These are phyloP conservation scores for Backusella morwellensis DNA, from an alignment of 192 early-diverging fungal genomes.

Conservation along the genomic window DNA sequence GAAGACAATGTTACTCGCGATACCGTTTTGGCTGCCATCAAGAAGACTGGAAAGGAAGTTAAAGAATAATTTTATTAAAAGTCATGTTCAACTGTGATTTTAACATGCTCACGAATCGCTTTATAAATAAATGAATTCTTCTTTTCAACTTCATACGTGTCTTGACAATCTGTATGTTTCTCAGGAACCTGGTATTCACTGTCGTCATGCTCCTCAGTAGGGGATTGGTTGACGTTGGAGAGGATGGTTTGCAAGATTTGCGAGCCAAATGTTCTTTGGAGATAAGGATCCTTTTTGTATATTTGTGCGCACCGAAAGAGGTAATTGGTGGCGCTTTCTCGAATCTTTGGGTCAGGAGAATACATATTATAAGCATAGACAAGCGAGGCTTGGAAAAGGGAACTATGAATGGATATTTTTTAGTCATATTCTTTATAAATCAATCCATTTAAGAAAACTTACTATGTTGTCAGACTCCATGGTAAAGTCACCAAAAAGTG, in stretches of 20 bases:
- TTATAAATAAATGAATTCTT: constrained; percentile 5
- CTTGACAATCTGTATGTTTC: neutral
- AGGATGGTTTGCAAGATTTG: constrained; percentile 7
- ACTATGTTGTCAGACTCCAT: constrained; percentile 36
- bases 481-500: constrained; percentile 18
- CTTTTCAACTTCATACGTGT: neutral
- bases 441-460: neutral
- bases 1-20: neutral
- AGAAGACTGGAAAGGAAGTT: constrained; percentile 22
- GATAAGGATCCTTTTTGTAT: constrained; percentile 4
- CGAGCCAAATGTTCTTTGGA: neutral
- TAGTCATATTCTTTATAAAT: no score
- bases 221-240: neutral
- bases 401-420: neutral
- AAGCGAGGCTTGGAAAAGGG: constrained; percentile 30
- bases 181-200: neutral
- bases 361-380: constrained; percentile 29
- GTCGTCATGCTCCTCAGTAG: neutral
- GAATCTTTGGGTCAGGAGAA: neutral
- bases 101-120: neutral
- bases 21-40: neutral
- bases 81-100: neutral
- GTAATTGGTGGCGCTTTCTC: neutral
- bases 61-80: constrained; percentile 10
- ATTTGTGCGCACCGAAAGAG: constrained; percentile 14